Conservation (phyloP, 768 basidiomycete species). For the Candolleomyces eurysporus region DNA sequence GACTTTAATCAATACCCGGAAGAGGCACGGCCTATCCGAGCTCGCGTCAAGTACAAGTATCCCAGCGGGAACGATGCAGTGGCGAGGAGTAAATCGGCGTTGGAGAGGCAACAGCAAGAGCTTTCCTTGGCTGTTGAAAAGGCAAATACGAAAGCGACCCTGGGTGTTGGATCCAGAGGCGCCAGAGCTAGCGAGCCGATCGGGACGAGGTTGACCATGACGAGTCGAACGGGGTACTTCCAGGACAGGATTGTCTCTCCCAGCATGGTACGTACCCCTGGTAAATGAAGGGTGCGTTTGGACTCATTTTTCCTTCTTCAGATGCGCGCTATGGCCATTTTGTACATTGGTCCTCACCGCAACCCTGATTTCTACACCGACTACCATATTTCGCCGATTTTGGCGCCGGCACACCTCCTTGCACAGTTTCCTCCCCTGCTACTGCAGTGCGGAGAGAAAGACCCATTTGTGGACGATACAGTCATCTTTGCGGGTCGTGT, state of each 20-base stretch:
- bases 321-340: slow-evolving; percentile 99
- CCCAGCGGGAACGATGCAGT: slow-evolving; percentile 21
- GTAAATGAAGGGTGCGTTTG: not conserved
- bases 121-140: slow-evolving; percentile 50
- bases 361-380: slow-evolving; percentile 94
- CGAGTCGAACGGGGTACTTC: slow-evolving; percentile 89
- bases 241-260: slow-evolving; percentile 93
- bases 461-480: slow-evolving; percentile 95
- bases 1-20: slow-evolving; percentile 52
- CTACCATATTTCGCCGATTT: slow-evolving; percentile 94
- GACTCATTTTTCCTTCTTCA: slow-evolving; percentile 30
- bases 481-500: slow-evolving; percentile 94
- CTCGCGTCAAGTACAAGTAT: slow-evolving; percentile 66
- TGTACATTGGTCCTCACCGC: slow-evolving; percentile 91
- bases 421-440: slow-evolving; percentile 93
- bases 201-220: slow-evolving; percentile 92
- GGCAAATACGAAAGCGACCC: slow-evolving; percentile 46
- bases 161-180: slow-evolving; percentile 24
- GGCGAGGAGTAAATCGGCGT: slow-evolving; percentile 33
- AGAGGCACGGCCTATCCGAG: slow-evolving; percentile 72
- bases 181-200: slow-evolving; percentile 55
- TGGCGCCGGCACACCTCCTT: slow-evolving; percentile 79
- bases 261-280: slow-evolving; percentile 72
- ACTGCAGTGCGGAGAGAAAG: slow-evolving; percentile 93
- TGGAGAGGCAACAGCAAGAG: slow-evolving; percentile 52